phyloP scores from a whole-genome alignment of 371 early-diverging fungal genomes.

The Rhizomucor miehei region DNA sequence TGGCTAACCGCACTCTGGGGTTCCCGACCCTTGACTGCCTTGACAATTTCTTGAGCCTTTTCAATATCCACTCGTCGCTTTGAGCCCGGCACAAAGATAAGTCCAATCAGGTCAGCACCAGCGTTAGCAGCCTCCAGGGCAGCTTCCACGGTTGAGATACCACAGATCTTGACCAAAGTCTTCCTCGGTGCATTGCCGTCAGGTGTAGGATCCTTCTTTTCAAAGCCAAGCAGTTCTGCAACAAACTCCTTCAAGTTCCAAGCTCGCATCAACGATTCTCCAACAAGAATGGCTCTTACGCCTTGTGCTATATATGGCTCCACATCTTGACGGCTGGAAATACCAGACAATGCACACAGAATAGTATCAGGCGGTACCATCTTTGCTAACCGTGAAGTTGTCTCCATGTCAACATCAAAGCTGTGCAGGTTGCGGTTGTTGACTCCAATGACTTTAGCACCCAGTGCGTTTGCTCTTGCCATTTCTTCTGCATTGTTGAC shows the following conservation, averaged over 20 bases:
- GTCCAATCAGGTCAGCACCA: constrained; percentile 87
- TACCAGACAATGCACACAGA: constrained; percentile 89
- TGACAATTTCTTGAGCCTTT: constrained; percentile 62
- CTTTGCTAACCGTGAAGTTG: constrained; percentile 73
- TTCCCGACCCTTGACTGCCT: constrained; percentile 43
- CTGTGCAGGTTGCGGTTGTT: constrained; percentile 97
- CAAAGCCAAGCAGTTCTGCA: constrained; percentile 54
- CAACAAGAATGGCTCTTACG: constrained; percentile 87
- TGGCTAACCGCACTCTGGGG: constrained; percentile 25
- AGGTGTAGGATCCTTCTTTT: constrained; percentile 22
- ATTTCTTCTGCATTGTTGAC: constrained; percentile 91
- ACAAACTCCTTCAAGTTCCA: constrained; percentile 75
- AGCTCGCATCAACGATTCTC: constrained; percentile 94
- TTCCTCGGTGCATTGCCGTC: background rate
- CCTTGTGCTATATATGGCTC: constrained; percentile 72
- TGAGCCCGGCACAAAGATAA: constrained; percentile 83
- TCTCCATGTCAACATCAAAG: constrained; percentile 90
- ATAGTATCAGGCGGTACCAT: constrained; percentile 74
- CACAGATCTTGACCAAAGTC: constrained; percentile 88
- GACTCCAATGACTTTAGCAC: constrained; percentile 90
- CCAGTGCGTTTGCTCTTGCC: constrained; percentile 77
- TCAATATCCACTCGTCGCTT: constrained; percentile 62
- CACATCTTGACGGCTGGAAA: constrained; percentile 82
- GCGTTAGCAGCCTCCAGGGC: constrained; percentile 75
- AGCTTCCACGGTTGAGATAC: constrained; percentile 78